Evolutionary conservation across 306 rosid species (phyloP).

Genomic region (Rubus idaeus): DNA sequence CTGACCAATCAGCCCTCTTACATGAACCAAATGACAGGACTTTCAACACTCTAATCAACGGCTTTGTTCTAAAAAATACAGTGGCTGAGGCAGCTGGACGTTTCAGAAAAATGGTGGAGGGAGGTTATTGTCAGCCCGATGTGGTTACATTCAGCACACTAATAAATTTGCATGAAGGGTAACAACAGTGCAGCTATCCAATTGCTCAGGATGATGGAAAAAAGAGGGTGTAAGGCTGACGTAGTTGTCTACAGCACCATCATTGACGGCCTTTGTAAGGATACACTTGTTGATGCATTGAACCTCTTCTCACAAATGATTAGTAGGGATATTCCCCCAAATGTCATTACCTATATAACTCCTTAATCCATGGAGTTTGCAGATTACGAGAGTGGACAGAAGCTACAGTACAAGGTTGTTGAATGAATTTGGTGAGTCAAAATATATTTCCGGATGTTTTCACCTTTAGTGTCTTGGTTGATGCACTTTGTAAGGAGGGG

Average conservation of each 20-base stretch:
- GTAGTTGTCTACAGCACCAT: not conserved
- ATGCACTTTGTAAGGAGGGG: not conserved
- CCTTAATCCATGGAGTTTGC: not conserved
- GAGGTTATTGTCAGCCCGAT: not conserved
- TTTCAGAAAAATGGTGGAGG: not conserved
- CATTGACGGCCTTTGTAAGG: not conserved
- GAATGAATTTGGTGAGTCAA: not conserved
- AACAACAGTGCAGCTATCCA: not conserved
- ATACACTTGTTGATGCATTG: not conserved
- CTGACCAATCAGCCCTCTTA: no score
- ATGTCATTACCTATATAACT: not conserved
- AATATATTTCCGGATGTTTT: not conserved
- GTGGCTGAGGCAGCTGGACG: conserved; percentile 7
- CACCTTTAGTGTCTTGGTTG: not conserved
- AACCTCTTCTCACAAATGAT: not conserved
- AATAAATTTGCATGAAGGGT: not conserved
- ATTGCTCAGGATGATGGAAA: not conserved
- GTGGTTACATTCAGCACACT: not conserved
- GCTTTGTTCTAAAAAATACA: conserved; percentile 28
- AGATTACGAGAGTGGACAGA: not conserved
- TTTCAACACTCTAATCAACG: conserved; percentile 27
- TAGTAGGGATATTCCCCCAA: no score
- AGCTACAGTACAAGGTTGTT: not conserved
- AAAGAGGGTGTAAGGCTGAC: not conserved
- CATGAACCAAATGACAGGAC: conserved; percentile 17